Conservation (phyloP, 1,284 basidiomycete species). For the Moesziomyces parantarcticus region DNA sequence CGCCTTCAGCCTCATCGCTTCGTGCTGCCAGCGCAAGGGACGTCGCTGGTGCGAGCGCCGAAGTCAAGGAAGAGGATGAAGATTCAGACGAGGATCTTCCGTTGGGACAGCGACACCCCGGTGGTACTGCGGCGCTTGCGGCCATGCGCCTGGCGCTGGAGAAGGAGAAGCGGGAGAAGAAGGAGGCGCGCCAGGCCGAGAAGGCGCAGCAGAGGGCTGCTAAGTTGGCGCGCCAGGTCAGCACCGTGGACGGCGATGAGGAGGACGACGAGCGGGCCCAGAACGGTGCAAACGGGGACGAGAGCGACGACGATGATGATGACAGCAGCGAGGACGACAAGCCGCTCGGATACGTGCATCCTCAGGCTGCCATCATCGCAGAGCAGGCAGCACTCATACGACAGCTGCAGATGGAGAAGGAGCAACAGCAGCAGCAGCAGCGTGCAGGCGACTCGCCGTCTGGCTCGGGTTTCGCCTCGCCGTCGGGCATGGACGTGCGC, state of each 20-base stretch:
- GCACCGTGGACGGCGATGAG: slow-evolving; percentile 7
- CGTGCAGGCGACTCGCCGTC: slow-evolving; percentile 11
- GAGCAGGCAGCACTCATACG: slow-evolving; percentile 63
- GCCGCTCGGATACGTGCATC: slow-evolving; percentile 59
- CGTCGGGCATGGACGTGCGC: slow-evolving; percentile 22
- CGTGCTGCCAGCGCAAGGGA: slow-evolving; percentile 15
- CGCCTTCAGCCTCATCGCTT: slow-evolving; percentile 14
- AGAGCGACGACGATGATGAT: slow-evolving; percentile 16
- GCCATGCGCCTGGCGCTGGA: slow-evolving; percentile 25
- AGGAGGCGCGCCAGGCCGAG: slow-evolving; percentile 28
- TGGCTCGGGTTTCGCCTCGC: slow-evolving; percentile 18
- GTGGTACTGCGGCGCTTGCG: slow-evolving; percentile 30
- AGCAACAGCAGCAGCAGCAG: slow-evolving; percentile 44
- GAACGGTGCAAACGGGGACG: slow-evolving; percentile 25
- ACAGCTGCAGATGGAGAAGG: slow-evolving; percentile 56
- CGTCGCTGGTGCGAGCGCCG: not conserved
- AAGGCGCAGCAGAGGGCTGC: slow-evolving; percentile 29
- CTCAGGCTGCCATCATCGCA: slow-evolving; percentile 65
- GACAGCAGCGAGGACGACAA: slow-evolving; percentile 56
- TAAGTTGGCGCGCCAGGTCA: slow-evolving; percentile 19
- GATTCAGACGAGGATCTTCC: slow-evolving; percentile 60
- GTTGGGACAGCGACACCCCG: slow-evolving; percentile 50
- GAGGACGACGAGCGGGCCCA: slow-evolving; percentile 6
- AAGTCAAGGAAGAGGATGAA: slow-evolving; percentile 15
- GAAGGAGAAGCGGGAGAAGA: slow-evolving; percentile 32